A percentile compares a stretch with the other conserved stretches of the same genome.
These are phyloP conservation scores for Aspergillus bridgeri DNA, from an alignment of 495 filamentous ascomycete species.

Conservation along the genomic window DNA sequence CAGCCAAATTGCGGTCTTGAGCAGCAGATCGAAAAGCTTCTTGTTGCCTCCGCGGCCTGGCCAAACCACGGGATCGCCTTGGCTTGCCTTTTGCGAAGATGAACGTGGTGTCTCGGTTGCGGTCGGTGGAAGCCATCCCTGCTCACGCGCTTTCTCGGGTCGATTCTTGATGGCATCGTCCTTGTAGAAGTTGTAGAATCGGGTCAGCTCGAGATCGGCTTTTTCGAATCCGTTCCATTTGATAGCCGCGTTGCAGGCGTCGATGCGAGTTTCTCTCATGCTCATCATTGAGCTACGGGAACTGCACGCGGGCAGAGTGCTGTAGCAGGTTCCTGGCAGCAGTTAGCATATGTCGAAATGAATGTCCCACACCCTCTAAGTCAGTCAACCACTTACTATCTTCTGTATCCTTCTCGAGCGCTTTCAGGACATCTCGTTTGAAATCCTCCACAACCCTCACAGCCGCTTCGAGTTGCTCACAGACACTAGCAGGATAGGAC, in stretches of 20 bases:
- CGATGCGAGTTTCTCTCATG: constrained; percentile 20
- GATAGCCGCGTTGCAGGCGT: constrained; percentile 22
- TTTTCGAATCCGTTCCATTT: constrained; percentile 48
- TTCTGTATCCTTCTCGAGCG: constrained; percentile 1
- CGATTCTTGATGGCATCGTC: constrained; percentile 11
- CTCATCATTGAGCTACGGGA: constrained; percentile 17
- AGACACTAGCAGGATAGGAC: constrained; percentile 4
- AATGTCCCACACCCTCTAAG: background rate
- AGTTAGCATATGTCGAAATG: background rate
- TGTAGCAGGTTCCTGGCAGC: constrained; percentile 15
- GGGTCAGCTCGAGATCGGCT: constrained; percentile 60
- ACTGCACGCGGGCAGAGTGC: constrained; percentile 6
- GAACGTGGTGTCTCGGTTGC: constrained; percentile 7
- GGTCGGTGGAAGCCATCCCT: constrained; percentile 19
- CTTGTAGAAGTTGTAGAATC: constrained; percentile 48
- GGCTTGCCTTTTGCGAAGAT: constrained; percentile 4
- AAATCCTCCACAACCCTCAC: constrained; percentile 18
- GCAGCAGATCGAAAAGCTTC: constrained; percentile 12
- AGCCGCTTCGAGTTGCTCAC: constrained; percentile 20
- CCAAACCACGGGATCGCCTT: constrained; percentile 17
- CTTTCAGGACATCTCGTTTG: constrained; percentile 16
- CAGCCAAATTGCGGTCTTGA: constrained; percentile 26
- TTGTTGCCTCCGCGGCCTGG: background rate
- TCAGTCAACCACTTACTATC: constrained; percentile 11
- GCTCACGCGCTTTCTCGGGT: constrained; percentile 16